Percentiles rank a stretch among this genome's conserved stretches.
phyloP scores from a whole-genome alignment of 371 early-diverging fungal genomes.

The Gilbertella persicaria region DNA sequence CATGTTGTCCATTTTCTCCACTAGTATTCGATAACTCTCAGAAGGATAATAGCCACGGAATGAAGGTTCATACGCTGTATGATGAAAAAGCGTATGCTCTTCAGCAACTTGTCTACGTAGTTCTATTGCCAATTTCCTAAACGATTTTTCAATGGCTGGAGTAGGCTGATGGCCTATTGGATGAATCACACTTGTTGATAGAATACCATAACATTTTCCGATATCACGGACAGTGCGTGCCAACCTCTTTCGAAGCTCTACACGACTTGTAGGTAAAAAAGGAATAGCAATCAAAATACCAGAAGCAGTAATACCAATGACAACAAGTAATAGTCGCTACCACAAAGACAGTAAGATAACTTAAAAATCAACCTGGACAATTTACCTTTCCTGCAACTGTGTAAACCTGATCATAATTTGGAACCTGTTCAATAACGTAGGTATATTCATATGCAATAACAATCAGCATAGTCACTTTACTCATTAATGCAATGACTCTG shows the following conservation, averaged over 20 bases:
- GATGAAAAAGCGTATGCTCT: constrained; percentile 30
- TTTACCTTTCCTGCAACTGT: constrained; percentile 48
- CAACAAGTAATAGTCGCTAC: constrained; percentile 38
- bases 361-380: background rate
- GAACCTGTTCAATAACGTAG: constrained; percentile 10
- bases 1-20: constrained; percentile 46
- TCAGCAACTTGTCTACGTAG: constrained; percentile 42
- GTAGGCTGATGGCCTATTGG: constrained; percentile 9
- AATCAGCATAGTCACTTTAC: constrained; percentile 32
- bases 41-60: constrained; percentile 42
- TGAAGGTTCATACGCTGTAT: constrained; percentile 41
- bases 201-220: constrained; percentile 35
- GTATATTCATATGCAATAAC: constrained; percentile 36
- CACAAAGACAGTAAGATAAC: too few relatives aligned
- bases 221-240: constrained; percentile 44
- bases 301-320: constrained; percentile 38
- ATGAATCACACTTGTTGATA: constrained; percentile 17
- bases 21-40: constrained; percentile 24
- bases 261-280: constrained; percentile 35
- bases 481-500: constrained; percentile 32
- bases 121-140: constrained; percentile 30
- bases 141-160: constrained; percentile 22
- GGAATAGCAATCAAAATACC: constrained; percentile 39
- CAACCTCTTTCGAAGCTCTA: constrained; percentile 39
- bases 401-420: constrained; percentile 27